These are phyloP conservation scores for Pouteria campechiana DNA, from an alignment of 179 eudicot species.

Conservation along the genomic window DNA sequence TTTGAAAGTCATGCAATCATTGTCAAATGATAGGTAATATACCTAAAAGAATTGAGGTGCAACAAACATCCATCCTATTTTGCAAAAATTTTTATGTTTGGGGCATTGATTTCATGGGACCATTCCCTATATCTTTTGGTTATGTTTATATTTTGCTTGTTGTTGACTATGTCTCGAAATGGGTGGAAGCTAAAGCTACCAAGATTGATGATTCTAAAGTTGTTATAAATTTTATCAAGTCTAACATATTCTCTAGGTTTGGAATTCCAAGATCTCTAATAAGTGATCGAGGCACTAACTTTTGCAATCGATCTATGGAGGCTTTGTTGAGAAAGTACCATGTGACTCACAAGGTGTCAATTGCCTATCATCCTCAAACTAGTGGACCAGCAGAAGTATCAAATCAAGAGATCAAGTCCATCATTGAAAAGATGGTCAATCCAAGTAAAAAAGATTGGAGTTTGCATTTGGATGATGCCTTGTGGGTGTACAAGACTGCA, in stretches of 20 bases:
- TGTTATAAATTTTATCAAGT: neutral
- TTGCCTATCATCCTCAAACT: neutral
- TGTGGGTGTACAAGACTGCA: neutral
- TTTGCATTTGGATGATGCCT: neutral
- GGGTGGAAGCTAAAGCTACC: conserved; percentile 2
- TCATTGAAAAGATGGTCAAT: neutral
- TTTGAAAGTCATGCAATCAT: too few species aligned
- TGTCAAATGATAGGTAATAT: too few species aligned
- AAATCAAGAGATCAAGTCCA: neutral
- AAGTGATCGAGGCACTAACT: neutral
- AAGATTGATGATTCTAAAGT: neutral
- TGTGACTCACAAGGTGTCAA: neutral
- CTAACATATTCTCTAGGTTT: conserved; percentile 1
- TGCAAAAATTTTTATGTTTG: too few species aligned
- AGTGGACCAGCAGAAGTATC: neutral
- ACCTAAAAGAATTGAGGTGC: too few species aligned
- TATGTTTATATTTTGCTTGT: neutral
- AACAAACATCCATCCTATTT: too few species aligned
- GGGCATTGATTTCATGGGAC: neutral
- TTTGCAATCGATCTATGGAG: neutral
- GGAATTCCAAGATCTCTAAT: neutral
- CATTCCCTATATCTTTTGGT: neutral
- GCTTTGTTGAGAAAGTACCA: neutral
- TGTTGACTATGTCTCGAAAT: conserved; percentile 1
- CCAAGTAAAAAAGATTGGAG: conserved; percentile 3